Base-by-base conservation (phyloP, 1,284 basidiomycete species). In the Papiliotrema flavescens region DNA sequence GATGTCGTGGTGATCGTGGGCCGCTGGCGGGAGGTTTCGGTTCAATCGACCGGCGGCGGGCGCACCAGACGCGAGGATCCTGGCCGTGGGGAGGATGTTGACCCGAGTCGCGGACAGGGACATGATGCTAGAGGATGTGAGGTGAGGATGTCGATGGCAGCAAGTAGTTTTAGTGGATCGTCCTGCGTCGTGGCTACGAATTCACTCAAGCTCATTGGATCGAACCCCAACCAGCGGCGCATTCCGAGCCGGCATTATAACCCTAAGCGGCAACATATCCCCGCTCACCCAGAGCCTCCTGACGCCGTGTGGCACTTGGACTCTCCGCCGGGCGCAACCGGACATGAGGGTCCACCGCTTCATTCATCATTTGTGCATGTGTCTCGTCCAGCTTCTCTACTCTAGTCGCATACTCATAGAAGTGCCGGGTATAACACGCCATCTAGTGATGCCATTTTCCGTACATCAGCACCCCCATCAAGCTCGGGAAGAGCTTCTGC, bases 11-110 rank as follows among this genome's bases (percentile, higher is more conserved):
- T 88, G 85, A 66, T 84, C 82, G 54, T 80, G 79, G 60, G 84
- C 82, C 65, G 83, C 83, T 49, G 82, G 84, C 56, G 83, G 79
- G 66, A 90, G 92, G 75, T 95, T 87, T 76, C 95, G 87, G 55
- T 90, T 90, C 66, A 98, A 83, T 77, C 96, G 95, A 70, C 93
- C 92, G 60, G 97, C 87, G 79, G 95, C 89, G 80, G 98, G 98
- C 61, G 95, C 95, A 63, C 95, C 95, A 43, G 82, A 84, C 41
- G 90, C 81, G 59, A 89, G 83, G 9, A 84, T 80, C 72, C 88
- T 84, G 63, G 89, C 84, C 46, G 90, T 90, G 56, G 90, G 88
- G 42, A 88, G 78, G 69, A 95, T 80, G 78, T 85, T 91, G 74
- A 90, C 61, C 53, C 75, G 64, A 56, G 70, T 64, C 34, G 54